Evolutionary conservation across 345 rosid genomes (phyloP), one percentile per base, ranked within the genome.

Genomic region (Syzygium aromaticum): DNA sequence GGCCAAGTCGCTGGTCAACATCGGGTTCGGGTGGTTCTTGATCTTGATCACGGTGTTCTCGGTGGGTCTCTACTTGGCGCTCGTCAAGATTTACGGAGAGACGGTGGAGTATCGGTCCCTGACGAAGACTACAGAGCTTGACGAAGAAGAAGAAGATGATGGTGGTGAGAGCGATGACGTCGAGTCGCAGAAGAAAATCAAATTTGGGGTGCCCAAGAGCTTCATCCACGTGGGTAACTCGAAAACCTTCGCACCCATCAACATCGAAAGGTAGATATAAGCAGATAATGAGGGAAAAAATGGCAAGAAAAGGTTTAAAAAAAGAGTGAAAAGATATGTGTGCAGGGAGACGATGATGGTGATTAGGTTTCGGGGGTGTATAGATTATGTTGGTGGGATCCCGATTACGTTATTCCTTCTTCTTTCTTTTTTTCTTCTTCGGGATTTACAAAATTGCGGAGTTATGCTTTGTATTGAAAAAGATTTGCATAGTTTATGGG

Each of bases 1-100:
- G 67, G 98, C 98, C n/a, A 94, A 93, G 87, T 92, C 99, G 22
- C 89, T 96, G 83, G 96, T 97, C 7, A 96, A 94, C 86, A 92
- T 97, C 78, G 92, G 91, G 61, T 96, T 97, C 88, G 91, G 97
- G 84, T 94, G 94, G 97, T 87, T 90, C 77, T 85, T 94, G 90
- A 91, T 96, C 38, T 88, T 82, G 5, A 73, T 93, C 54, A 89
- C 93, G 43, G 87, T 90, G 85, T 91, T 91, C 88, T 87, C 92
- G 43, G 85, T 94, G 89, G 54, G 86, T 54, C 87, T 94, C 38
- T 93, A 94, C 87, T 30, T 95, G 86, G 85, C 84, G 11, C 86
- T 94, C 90, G 87, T 84, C 40, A 92, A 88, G 54, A 59, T 89
- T 23, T 93, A 93, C 15, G 91, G 90, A 6, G 92, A 89, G 15